phyloP scores from a whole-genome alignment of 805 yeast species.

The Candida railenensis region DNA sequence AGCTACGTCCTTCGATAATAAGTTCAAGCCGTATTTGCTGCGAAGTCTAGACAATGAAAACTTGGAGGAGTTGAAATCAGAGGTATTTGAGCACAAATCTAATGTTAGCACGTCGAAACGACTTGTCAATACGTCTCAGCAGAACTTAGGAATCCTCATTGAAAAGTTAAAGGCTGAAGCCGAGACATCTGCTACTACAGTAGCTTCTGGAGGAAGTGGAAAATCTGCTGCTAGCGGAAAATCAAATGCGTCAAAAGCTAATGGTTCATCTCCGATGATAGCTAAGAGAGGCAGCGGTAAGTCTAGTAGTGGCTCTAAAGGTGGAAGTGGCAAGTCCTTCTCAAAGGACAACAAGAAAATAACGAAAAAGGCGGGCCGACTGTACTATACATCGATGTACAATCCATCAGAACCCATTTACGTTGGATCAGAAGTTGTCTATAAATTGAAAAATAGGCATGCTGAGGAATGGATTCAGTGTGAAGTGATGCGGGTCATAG shows the following conservation, averaged over 20 bases:
- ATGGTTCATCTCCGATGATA: neutral
- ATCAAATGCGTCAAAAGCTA: slow-evolving; percentile 6
- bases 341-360: slow-evolving; percentile 14
- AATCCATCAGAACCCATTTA: slow-evolving; percentile 58
- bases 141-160: slow-evolving; percentile 50
- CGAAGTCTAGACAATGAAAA: slow-evolving; percentile 16
- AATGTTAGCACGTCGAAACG: slow-evolving; percentile 52
- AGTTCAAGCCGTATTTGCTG: slow-evolving; percentile 20
- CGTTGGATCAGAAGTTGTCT: slow-evolving; percentile 85
- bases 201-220: slow-evolving; percentile 2
- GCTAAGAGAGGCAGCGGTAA: slow-evolving; percentile 12
- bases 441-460: slow-evolving; percentile 65
- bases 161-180: slow-evolving; percentile 20
- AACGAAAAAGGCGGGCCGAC: slow-evolving; percentile 37
- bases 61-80: slow-evolving; percentile 37
- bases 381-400: slow-evolving; percentile 52
- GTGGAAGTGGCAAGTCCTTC: slow-evolving; percentile 1
- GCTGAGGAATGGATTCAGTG: slow-evolving; percentile 97
- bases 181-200: slow-evolving; percentile 7
- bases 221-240: neutral
- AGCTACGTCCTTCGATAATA: slow-evolving; percentile 46
- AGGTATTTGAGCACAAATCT: slow-evolving; percentile 51
- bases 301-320: neutral
- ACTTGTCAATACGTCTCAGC: slow-evolving; percentile 36
- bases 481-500: slow-evolving; percentile 73